Evolutionary conservation across 2,329 filamentous ascomycete species (phyloP).

Genomic region (Gremmenia infestans): DNA sequence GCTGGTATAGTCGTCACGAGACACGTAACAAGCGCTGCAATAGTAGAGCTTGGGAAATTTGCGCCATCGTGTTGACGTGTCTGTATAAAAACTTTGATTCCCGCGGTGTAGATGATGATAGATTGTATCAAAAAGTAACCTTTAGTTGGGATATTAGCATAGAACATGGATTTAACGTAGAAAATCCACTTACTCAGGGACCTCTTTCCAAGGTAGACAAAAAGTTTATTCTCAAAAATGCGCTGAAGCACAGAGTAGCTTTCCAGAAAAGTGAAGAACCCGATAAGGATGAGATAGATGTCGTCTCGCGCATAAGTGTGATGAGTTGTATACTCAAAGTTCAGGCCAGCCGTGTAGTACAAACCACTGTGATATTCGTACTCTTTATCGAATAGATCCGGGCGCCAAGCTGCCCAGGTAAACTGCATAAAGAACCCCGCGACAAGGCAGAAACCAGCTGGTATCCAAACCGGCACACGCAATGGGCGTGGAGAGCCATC

Average conservation of each 20-base stretch:
- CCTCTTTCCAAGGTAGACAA: slow-evolving; percentile 37
- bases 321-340: slow-evolving; percentile 30
- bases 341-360: slow-evolving; percentile 36
- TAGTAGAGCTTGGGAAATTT: slow-evolving; percentile 2
- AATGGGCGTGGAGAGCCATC: slow-evolving; percentile 6
- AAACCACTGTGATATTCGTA: slow-evolving; percentile 36
- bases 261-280: slow-evolving; percentile 38
- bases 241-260: slow-evolving; percentile 33
- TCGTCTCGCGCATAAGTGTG: slow-evolving; percentile 37
- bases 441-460: slow-evolving; percentile 23
- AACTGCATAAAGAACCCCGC: slow-evolving; percentile 36
- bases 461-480: slow-evolving; percentile 30
- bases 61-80: background rate
- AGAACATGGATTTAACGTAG: background rate
- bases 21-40: slow-evolving; percentile 1
- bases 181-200: slow-evolving; percentile 37
- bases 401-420: slow-evolving; percentile 37
- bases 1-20: background rate
- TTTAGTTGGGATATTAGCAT: slow-evolving; percentile 12
- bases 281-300: slow-evolving; percentile 40
- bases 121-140: slow-evolving; percentile 39
- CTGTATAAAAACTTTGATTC: slow-evolving; percentile 31
- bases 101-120: slow-evolving; percentile 37
- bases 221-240: slow-evolving; percentile 31
- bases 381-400: slow-evolving; percentile 34